phyloP scores from a whole-genome alignment of 192 early-diverging fungal genomes.

The Coemansia reversa region DNA sequence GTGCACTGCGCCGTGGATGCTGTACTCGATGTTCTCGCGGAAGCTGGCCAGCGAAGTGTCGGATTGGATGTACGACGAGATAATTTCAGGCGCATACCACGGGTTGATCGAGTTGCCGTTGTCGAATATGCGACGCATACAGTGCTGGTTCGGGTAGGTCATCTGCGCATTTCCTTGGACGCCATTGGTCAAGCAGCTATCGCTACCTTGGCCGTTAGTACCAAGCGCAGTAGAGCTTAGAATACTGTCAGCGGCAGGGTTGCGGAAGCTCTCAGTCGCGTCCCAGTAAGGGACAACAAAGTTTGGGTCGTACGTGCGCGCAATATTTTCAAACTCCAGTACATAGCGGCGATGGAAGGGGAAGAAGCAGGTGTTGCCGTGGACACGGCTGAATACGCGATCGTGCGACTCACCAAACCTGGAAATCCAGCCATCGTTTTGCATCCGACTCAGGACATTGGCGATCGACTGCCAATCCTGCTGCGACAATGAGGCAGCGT shows the following conservation, averaged over 20 bases:
- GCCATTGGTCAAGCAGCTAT: constrained; percentile 36
- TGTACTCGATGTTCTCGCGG: constrained; percentile 53
- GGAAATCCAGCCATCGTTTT: constrained; percentile 40
- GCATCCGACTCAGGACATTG: constrained; percentile 35
- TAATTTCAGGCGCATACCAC: constrained; percentile 51
- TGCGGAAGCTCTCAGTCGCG: constrained; percentile 42
- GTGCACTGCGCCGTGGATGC: constrained; percentile 52
- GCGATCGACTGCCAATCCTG: constrained; percentile 49
- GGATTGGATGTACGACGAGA: constrained; percentile 42
- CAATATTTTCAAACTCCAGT: constrained; percentile 49
- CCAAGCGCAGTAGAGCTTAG: constrained; percentile 31
- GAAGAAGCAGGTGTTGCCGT: constrained; percentile 51
- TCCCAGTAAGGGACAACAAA: constrained; percentile 56
- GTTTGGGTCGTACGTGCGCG: constrained; percentile 40
- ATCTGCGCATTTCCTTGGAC: constrained; percentile 48
- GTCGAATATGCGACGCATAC: constrained; percentile 46
- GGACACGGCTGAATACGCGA: constrained; percentile 40
- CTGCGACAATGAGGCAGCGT: constrained; percentile 40
- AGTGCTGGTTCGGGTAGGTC: constrained; percentile 48
- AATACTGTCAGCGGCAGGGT: constrained; percentile 31
- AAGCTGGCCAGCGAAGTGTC: constrained; percentile 41
- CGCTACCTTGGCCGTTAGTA: constrained; percentile 29
- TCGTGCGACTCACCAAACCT: constrained; percentile 42
- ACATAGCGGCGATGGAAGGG: constrained; percentile 56
- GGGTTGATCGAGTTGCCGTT: constrained; percentile 28